A percentile compares a stretch with the other conserved stretches of the same genome.
These are phyloP conservation scores for Collybia sordida DNA, from an alignment of 768 basidiomycete genomes.

Conservation along the genomic window DNA sequence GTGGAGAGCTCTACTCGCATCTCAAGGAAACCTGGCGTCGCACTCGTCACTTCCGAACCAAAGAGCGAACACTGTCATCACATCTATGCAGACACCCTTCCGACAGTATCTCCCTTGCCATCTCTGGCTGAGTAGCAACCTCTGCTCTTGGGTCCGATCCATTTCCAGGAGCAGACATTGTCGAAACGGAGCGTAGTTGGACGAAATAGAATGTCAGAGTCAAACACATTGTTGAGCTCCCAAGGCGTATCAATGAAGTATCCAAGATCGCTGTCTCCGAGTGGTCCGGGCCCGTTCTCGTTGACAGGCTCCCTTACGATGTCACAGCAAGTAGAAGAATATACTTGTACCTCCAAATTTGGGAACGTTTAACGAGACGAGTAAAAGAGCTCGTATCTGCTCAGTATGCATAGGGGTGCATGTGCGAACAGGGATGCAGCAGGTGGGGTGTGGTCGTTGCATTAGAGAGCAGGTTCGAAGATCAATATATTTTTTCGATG, in stretches of 20 bases:
- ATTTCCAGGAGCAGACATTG: conserved; percentile 96
- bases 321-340: conserved; percentile 90
- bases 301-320: conserved; percentile 98
- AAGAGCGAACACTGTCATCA: conserved; percentile 97
- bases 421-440: conserved; percentile 98
- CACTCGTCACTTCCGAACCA: too few species aligned
- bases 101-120: conserved; percentile 92
- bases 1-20: conserved; percentile 97
- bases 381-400: conserved; percentile 91
- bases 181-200: conserved; percentile 95
- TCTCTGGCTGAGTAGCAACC: conserved; percentile 97
- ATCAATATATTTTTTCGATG: conserved; percentile 88
- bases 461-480: conserved; percentile 89
- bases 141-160: conserved; percentile 98
- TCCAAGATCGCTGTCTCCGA: conserved; percentile 99
- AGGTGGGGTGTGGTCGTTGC: conserved; percentile 97
- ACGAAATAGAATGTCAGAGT: conserved; percentile 99
- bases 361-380: conserved; percentile 94
- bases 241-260: conserved; percentile 94
- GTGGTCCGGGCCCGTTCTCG: conserved; percentile 94
- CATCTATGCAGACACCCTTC: conserved; percentile 96
- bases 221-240: conserved; percentile 93
- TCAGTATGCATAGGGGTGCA: conserved; percentile 97
- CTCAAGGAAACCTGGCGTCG: conserved; percentile 96
- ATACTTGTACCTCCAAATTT: conserved; percentile 94